Base-by-base conservation (phyloP, 345 rosid species). In the Ricinus communis region DNA sequence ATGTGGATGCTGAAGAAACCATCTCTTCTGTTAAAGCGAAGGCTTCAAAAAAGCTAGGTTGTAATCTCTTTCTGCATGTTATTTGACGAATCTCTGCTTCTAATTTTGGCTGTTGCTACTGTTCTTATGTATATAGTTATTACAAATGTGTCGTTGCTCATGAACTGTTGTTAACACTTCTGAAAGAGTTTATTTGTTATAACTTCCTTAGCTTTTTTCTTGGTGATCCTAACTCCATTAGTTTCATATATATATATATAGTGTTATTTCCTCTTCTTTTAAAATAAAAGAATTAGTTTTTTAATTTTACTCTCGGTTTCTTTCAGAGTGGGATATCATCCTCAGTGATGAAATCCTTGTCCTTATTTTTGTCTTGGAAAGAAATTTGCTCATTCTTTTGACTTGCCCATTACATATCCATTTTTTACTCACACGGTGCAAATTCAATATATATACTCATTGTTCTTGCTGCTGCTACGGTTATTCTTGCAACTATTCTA, bases 41-140 rank as follows among this genome's bases (percentile, higher is more conserved):
- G 81, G 98, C 93, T 75, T 89, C 96, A 22, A 92, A 83, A 78
- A 95, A 95, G 85, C 91, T 92, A 92, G 99, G 99, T 95, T 79
- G 75, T 71, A 56, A 66, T 76, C 80, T 63, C 57, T 51, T 69
- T 75, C 71, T 62, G 19, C 71, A 14, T 41, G 47, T 18, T 14
- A 46, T 68, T 28, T 70, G 19, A 45, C 41, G 43, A 31, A 28
- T 62, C 27, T 40, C 2, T 68, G 16, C 43, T 40, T 64, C 46
- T 56, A 11, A 33, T 60, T 31, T 13, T 73, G 52, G 28, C 33
- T 70, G 21, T 12, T 18, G 56, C 53, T 46, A 27, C n/a, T n/a
- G n/a, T 31, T 64, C 38, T 4, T 27, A 18, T 9, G 22, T 19
- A 22, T 24, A 54, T 54, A 54, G 10, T 22, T 30, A 31, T 43